Percentiles rank a stretch among this genome's conserved stretches.
These are phyloP conservation scores for Monilinia vaccinii-corymbosi DNA, from an alignment of 2,329 filamentous ascomycete genomes.

Conservation along the genomic window DNA sequence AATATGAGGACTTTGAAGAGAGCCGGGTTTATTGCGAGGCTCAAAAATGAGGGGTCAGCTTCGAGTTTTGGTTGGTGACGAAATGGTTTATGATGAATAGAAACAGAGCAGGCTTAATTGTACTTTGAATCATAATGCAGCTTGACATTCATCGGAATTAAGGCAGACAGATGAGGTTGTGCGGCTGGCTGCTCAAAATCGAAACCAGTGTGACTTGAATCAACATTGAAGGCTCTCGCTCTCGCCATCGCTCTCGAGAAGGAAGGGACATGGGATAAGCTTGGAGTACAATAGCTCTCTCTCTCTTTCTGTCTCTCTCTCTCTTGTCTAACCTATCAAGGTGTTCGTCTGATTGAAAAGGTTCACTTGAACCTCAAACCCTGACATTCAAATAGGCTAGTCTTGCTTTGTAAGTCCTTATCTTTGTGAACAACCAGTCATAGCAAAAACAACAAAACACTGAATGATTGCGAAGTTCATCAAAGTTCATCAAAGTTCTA, in stretches of 20 bases:
- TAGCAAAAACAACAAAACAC: neutral
- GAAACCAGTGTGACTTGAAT: neutral
- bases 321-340: no score
- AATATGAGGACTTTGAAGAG: conserved; percentile 3
- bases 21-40: neutral
- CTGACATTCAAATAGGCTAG: neutral
- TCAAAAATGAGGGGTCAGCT: neutral
- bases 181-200: neutral
- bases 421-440: neutral
- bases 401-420: neutral
- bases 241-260: no score
- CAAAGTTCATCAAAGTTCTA: neutral
- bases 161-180: neutral
- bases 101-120: no score
- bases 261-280: neutral
- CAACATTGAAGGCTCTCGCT: neutral
- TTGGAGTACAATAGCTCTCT: neutral
- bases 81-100: neutral
- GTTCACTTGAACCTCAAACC: neutral
- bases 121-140: neutral
- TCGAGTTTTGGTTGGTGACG: neutral
- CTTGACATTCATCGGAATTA: neutral
- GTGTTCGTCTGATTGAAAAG: neutral
- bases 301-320: no score
- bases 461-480: neutral